These are phyloP conservation scores for Penicillium waksmanii DNA, from an alignment of 495 filamentous ascomycete genomes.

Conservation along the genomic window DNA sequence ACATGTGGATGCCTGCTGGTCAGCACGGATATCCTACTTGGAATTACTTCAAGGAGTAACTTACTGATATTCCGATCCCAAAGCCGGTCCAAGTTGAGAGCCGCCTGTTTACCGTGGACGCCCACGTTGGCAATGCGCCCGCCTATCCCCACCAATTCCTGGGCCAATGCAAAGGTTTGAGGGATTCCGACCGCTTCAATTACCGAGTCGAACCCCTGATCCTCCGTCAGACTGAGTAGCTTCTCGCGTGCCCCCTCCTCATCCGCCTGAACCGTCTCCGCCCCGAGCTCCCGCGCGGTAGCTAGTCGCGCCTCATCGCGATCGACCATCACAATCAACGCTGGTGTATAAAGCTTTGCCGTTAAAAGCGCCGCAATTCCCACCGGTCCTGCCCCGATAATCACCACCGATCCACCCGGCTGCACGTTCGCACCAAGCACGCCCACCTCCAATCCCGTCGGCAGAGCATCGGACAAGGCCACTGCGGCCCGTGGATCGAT, in stretches of 20 bases:
- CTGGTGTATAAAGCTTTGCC: constrained; percentile 49
- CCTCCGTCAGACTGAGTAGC: constrained; percentile 44
- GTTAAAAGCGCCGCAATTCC: constrained; percentile 52
- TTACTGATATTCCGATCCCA: constrained; percentile 51
- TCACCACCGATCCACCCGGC: constrained; percentile 48
- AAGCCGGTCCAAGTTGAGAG: constrained; percentile 46
- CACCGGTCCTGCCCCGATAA: constrained; percentile 57
- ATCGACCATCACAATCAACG: constrained; percentile 49
- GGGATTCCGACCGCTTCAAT: constrained; percentile 59
- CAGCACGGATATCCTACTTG: not conserved
- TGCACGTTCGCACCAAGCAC: constrained; percentile 48
- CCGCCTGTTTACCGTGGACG: constrained; percentile 49
- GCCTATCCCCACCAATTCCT: constrained; percentile 52
- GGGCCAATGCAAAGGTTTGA: constrained; percentile 48
- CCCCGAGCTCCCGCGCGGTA: constrained; percentile 48
- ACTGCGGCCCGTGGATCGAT: constrained; percentile 44
- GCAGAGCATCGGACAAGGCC: constrained; percentile 51
- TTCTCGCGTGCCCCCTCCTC: constrained; percentile 30
- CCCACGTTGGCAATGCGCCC: constrained; percentile 58
- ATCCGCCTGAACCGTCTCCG: constrained; percentile 39
- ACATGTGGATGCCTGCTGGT: constrained; percentile 45
- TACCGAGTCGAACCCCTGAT: constrained; percentile 54
- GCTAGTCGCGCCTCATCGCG: constrained; percentile 44
- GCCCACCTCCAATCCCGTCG: constrained; percentile 55
- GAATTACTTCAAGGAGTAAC: not conserved